Evolutionary conservation across 169 alveolate genomes (phyloP), one percentile per base, ranked within the genome.

Genomic region (Pseudocohnilembus persalinus): DNA sequence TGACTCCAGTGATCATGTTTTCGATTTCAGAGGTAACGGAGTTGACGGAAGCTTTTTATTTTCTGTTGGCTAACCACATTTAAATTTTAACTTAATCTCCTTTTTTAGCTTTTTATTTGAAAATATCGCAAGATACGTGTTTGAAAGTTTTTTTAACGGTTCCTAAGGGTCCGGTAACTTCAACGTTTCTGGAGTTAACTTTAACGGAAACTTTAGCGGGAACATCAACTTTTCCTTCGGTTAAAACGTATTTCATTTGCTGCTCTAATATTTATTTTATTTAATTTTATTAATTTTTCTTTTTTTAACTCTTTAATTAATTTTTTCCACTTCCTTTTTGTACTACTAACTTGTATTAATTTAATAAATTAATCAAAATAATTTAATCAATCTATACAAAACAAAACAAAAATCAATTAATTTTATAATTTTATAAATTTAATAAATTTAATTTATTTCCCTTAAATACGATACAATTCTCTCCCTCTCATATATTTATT

Each of bases 1-100:
- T 98, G 73, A 98, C 99, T 77, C 99, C 99, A 82, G 96, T 97
- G 92, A 98, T 96, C 99, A 99, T 97, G 96, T 99, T 99, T 84
- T 94, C 95, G 92, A 99, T 96, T 93, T 98, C 99, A 49, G 99
- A 89, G 89, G 98, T 93, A 65, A 98, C 98, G 73, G 99, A 97
- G 83, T 99, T 96, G 87, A 98, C 97, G 84, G 97, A 94, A 80
- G 99, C 99, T 91, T 96, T 94, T 93, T 96, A 97, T 87, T 98
- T 97, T 87, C 97, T 95, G 28, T 96, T 93, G 31, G 99, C 99
- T 93, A 97, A 96, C 99, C 99, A 99, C 93, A 97, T 96, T 85
- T 95, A 96, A 81, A 98, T 95, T 83, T 95, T 93, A 76, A 98
- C 95, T 79, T 95, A 94, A 91, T 93, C 95, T 88, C 96, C 94